Percentiles rank a stretch among this genome's conserved stretches.
These are phyloP conservation scores for Dothideomycetidae sp. DNA, from an alignment of 2,329 filamentous ascomycete genomes.

Conservation along the genomic window DNA sequence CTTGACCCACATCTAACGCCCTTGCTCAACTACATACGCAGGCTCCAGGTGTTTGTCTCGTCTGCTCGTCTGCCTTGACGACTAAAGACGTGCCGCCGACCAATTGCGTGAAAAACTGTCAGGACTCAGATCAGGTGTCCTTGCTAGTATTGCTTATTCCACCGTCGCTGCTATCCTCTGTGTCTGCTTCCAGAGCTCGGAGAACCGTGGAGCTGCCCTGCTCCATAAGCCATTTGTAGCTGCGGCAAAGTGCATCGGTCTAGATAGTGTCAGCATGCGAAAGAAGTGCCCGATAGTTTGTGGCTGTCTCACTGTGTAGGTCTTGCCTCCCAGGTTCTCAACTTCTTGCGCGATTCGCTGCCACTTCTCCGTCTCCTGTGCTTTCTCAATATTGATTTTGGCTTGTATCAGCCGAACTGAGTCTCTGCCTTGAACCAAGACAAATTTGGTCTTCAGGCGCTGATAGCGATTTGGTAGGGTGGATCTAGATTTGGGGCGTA, in stretches of 20 bases:
- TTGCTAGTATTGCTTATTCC: too few species aligned
- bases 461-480: constrained; percentile 28
- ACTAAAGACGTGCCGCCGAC: too few species aligned
- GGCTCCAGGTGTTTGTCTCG: too few species aligned
- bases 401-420: constrained; percentile 21
- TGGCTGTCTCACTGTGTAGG: constrained; percentile 17
- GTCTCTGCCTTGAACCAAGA: constrained; percentile 23
- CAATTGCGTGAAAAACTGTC: too few species aligned
- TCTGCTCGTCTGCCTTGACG: too few species aligned
- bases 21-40: too few species aligned
- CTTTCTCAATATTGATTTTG: constrained; percentile 28
- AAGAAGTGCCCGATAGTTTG: not conserved
- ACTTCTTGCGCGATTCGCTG: constrained; percentile 22
- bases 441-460: constrained; percentile 27
- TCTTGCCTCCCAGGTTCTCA: constrained; percentile 19
- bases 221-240: constrained; percentile 3
- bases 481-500: constrained; percentile 19
- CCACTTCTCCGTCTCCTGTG: constrained; percentile 29
- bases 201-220: not conserved
- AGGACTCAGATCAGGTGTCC: too few species aligned
- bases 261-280: constrained; percentile 12
- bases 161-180: too few species aligned
- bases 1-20: too few species aligned
- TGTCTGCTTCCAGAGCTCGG: not conserved
- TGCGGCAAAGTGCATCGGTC: constrained; percentile 11